phyloP scores from a whole-genome alignment of 1,139 yeast genomes.

The Groenewaldozyma sp. region DNA sequence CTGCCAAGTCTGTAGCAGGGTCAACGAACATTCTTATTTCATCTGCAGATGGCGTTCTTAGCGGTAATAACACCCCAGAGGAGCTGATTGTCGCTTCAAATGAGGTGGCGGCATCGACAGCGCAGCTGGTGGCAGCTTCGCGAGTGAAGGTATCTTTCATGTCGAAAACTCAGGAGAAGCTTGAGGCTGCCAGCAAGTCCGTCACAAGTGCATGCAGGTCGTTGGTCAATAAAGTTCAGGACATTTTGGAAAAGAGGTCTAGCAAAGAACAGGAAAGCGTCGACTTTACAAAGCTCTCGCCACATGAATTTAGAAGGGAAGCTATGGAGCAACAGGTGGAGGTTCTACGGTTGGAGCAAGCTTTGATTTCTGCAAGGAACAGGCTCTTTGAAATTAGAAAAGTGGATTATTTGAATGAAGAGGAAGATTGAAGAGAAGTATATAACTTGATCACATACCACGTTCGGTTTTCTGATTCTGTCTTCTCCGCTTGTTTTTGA shows the following conservation, averaged over 20 bases:
- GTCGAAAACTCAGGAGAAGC: constrained; percentile 66
- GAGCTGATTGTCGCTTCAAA: constrained; percentile 84
- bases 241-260: constrained; percentile 37
- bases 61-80: constrained; percentile 58
- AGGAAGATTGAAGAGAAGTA: constrained; percentile 31
- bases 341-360: constrained; percentile 73
- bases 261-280: constrained; percentile 35
- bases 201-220: constrained; percentile 70
- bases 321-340: constrained; percentile 95
- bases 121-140: constrained; percentile 87
- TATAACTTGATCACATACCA: neutral
- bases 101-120: constrained; percentile 89
- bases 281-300: constrained; percentile 61
- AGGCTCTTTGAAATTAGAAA: constrained; percentile 79
- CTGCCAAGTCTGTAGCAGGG: constrained; percentile 81
- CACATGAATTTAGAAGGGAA: constrained; percentile 75
- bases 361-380: constrained; percentile 63
- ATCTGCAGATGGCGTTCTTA: constrained; percentile 79
- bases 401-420: constrained; percentile 58
- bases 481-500: neutral
- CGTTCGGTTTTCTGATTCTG: neutral
- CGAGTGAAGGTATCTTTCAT: constrained; percentile 74
- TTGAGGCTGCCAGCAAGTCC: constrained; percentile 59
- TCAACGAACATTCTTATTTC: constrained; percentile 72
- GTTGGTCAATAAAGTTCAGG: constrained; percentile 62